These are phyloP conservation scores for Aspergillus puulaauensis DNA, from an alignment of 2,329 filamentous ascomycete species.

Conservation along the genomic window DNA sequence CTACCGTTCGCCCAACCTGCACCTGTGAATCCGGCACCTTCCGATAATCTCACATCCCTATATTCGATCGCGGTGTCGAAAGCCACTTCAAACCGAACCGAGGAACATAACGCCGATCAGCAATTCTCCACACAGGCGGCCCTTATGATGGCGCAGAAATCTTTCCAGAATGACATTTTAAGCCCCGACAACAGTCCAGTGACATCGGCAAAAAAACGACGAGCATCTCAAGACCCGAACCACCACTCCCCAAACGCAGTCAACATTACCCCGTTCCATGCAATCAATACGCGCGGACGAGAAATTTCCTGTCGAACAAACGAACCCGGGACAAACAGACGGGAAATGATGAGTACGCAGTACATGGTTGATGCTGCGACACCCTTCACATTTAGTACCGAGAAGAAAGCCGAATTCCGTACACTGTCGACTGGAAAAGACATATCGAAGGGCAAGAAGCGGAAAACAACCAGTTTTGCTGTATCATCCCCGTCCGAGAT, in stretches of 20 bases:
- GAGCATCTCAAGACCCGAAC: conserved; percentile 13
- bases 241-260: conserved; percentile 14
- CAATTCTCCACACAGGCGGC: conserved; percentile 44
- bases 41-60: conserved; percentile 37
- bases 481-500: conserved; percentile 7
- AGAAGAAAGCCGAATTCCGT: conserved; percentile 23
- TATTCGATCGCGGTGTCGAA: conserved; percentile 38
- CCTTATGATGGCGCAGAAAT: conserved; percentile 37
- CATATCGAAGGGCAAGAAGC: conserved; percentile 14
- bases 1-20: conserved; percentile 41
- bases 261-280: conserved; percentile 33
- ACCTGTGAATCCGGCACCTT: conserved; percentile 25
- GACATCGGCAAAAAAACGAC: conserved; percentile 14
- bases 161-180: conserved; percentile 39
- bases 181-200: conserved; percentile 24
- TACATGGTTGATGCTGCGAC: conserved; percentile 41
- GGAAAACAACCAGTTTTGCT: conserved; percentile 22
- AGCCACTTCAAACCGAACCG: conserved; percentile 18
- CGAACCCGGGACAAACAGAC: conserved; percentile 12
- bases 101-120: conserved; percentile 27
- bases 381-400: conserved; percentile 39
- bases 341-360: conserved; percentile 40
- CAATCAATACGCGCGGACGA: conserved; percentile 18
- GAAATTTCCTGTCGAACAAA: conserved; percentile 1
- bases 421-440: conserved; percentile 6